phyloP scores from a whole-genome alignment of 495 filamentous ascomycete genomes.

The Lindgomyces ingoldianus region DNA sequence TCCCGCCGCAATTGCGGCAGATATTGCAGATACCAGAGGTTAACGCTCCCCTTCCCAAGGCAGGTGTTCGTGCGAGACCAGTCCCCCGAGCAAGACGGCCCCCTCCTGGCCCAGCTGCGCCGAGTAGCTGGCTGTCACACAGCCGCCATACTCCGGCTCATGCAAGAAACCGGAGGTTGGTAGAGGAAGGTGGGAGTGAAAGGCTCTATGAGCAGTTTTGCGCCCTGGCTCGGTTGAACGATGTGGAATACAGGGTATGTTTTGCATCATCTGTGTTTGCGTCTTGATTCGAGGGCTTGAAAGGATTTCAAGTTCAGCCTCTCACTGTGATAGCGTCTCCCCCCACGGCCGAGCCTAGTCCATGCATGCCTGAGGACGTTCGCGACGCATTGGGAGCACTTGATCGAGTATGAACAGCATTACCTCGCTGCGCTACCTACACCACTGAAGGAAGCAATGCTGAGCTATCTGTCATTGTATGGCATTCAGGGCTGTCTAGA shows the following conservation, averaged over 20 bases:
- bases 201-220: not conserved
- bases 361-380: slow-evolving; percentile 61
- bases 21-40: slow-evolving; percentile 72
- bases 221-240: slow-evolving; percentile 8
- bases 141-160: slow-evolving; percentile 29
- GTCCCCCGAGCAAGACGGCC: slow-evolving; percentile 41
- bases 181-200: not conserved
- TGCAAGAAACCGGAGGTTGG: slow-evolving; percentile 27
- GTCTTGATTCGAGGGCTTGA: slow-evolving; percentile 44
- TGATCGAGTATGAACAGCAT: slow-evolving; percentile 65
- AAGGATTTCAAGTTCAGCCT: slow-evolving; percentile 31
- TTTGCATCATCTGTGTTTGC: slow-evolving; percentile 43
- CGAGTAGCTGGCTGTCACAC: slow-evolving; percentile 61
- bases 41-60: slow-evolving; percentile 64
- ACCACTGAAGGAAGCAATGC: slow-evolving; percentile 59
- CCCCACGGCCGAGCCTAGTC: slow-evolving; percentile 52
- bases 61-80: slow-evolving; percentile 49
- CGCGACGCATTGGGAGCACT: slow-evolving; percentile 68
- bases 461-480: slow-evolving; percentile 65
- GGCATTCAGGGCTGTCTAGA: slow-evolving; percentile 51
- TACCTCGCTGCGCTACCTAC: slow-evolving; percentile 65
- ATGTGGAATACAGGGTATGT: slow-evolving; percentile 22
- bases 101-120: slow-evolving; percentile 68
- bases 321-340: slow-evolving; percentile 32
- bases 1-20: slow-evolving; percentile 58